A percentile compares a stretch with the other conserved stretches of the same genome.
These are phyloP conservation scores for Vanilla planifolia DNA, from an alignment of 106 monocot species.

Conservation along the genomic window DNA sequence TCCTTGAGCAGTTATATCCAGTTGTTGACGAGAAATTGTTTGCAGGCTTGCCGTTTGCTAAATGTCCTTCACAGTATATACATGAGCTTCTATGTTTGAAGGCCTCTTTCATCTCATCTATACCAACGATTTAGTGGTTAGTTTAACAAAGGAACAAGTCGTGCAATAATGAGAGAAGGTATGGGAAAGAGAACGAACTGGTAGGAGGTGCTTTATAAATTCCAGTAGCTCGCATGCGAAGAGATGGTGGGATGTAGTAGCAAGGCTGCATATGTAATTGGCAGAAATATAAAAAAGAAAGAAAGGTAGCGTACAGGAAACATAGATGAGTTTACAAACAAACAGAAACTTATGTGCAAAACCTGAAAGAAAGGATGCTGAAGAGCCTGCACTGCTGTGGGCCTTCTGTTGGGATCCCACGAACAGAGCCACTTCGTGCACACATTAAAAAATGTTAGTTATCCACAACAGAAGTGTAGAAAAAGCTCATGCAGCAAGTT, in stretches of 20 bases:
- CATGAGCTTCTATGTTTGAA: conserved; percentile 21
- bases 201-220: conserved; percentile 35
- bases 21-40: conserved; percentile 33
- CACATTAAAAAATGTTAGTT: conserved; percentile 1
- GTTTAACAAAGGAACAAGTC: too few species aligned
- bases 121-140: neutral
- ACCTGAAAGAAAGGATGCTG: conserved; percentile 48
- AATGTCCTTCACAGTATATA: conserved; percentile 40
- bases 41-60: conserved; percentile 25
- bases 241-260: conserved; percentile 42
- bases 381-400: conserved; percentile 35
- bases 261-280: conserved; percentile 29
- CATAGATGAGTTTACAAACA: too few species aligned
- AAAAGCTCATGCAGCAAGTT: neutral
- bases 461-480: too few species aligned
- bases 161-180: neutral
- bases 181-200: conserved; percentile 22
- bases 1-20: conserved; percentile 14
- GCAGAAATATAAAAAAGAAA: neutral
- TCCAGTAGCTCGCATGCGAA: conserved; percentile 18
- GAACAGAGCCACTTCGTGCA: conserved; percentile 36
- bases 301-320: neutral
- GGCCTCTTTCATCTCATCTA: conserved; percentile 24
- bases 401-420: conserved; percentile 43
- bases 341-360: neutral